Evolutionary conservation across 805 yeast species (phyloP).

Genomic region (Schwanniomyces occidentalis): DNA sequence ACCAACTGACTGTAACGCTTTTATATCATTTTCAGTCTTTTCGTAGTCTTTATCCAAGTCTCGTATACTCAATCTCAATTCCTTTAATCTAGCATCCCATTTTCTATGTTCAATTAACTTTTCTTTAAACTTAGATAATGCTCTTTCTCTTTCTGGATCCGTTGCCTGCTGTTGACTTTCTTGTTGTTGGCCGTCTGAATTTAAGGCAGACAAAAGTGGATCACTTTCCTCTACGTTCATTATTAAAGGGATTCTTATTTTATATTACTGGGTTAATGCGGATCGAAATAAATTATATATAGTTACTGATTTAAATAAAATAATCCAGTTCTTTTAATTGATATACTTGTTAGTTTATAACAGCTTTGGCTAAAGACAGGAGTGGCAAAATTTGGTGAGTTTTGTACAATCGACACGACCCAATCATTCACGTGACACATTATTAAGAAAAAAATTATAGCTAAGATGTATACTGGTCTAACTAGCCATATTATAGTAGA

Average conservation of each 20-base stretch:
- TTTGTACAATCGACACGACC: background rate
- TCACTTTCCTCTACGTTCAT: slow-evolving; percentile 66
- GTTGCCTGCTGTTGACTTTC: slow-evolving; percentile 30
- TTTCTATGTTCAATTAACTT: slow-evolving; percentile 90
- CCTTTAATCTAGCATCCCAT: slow-evolving; percentile 90
- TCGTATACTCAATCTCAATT: slow-evolving; percentile 77
- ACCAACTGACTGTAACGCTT: slow-evolving; percentile 95
- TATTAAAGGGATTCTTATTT: no score
- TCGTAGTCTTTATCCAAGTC: slow-evolving; percentile 81
- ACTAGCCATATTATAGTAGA: no score
- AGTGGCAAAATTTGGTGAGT: slow-evolving; percentile 5
- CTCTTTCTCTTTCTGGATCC: slow-evolving; percentile 75
- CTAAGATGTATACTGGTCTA: no score
- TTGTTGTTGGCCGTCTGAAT: slow-evolving; percentile 35
- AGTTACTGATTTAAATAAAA: no score
- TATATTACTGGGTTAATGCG: no score
- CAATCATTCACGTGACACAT: background rate
- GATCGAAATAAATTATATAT: no score
- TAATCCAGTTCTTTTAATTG: background rate
- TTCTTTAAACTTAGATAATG: slow-evolving; percentile 75
- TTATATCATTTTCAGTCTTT: slow-evolving; percentile 95
- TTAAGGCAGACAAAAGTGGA: slow-evolving; percentile 72
- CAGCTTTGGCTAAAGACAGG: slow-evolving; percentile 1
- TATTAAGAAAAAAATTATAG: background rate
- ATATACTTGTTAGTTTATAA: background rate